A percentile compares a stretch with the other conserved stretches of the same genome.
phyloP scores from a whole-genome alignment of 2,329 filamentous ascomycete species.

The Pyricularia sp. region DNA sequence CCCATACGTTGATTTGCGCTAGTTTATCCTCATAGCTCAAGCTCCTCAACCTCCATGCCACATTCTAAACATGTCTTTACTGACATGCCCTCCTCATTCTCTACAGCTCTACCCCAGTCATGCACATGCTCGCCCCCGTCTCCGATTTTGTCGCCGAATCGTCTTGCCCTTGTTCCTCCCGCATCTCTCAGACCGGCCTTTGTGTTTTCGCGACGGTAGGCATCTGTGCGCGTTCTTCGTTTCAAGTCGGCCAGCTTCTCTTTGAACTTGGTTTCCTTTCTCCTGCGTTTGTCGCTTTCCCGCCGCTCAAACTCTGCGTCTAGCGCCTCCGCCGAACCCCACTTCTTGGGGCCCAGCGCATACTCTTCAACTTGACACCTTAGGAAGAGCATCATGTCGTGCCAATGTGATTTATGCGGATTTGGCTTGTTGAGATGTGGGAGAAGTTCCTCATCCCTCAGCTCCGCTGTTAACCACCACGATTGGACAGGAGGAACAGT shows the following conservation, averaged over 20 bases:
- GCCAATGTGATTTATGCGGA: conserved; percentile 91
- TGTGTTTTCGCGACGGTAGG: conserved; percentile 65
- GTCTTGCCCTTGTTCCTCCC: conserved; percentile 29
- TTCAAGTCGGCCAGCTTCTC: conserved; percentile 83
- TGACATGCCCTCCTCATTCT: conserved; percentile 62
- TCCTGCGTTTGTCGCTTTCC: conserved; percentile 67
- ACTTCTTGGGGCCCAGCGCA: conserved; percentile 71
- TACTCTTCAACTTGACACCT: conserved; percentile 93
- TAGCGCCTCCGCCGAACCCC: conserved; percentile 77
- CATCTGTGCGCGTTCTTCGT: conserved; percentile 85
- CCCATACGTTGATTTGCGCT: neutral
- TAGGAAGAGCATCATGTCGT: conserved; percentile 97
- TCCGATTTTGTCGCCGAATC: conserved; percentile 71
- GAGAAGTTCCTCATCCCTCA: conserved; percentile 79
- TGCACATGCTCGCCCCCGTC: conserved; percentile 70
- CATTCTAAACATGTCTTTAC: conserved; percentile 73
- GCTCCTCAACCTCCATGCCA: conserved; percentile 70
- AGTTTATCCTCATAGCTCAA: conserved; percentile 44
- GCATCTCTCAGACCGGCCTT: conserved; percentile 32
- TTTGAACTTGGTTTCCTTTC: conserved; percentile 88
- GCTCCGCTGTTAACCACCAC: conserved; percentile 51
- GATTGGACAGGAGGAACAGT: neutral
- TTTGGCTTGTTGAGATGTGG: conserved; percentile 86
- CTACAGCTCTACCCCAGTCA: conserved; percentile 69
- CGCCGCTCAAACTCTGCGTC: conserved; percentile 83